Evolutionary conservation across 2,329 filamentous ascomycete genomes (phyloP).

Genomic region (Cladophialophora yegresii): DNA sequence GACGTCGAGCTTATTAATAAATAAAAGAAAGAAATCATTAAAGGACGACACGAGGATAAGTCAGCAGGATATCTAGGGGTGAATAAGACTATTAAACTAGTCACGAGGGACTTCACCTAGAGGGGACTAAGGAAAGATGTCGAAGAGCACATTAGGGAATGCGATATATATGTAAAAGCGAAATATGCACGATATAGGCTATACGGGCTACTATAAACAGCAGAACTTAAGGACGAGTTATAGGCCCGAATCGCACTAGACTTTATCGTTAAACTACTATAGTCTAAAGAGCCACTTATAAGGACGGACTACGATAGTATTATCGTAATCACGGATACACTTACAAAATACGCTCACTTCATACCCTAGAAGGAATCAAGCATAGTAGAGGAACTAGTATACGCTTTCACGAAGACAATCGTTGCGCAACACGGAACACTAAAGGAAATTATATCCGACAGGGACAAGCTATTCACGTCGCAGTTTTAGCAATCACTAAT

Average conservation of each 20-base stretch:
- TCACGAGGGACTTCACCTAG: slow-evolving; percentile 17
- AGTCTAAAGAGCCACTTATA: too few species aligned
- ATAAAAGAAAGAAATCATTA: too few species aligned
- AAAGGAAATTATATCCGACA: not conserved
- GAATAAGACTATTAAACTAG: slow-evolving; percentile 25
- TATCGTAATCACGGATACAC: not conserved
- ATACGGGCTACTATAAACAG: slow-evolving; percentile 17
- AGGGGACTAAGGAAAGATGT: too few species aligned
- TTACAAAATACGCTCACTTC: not conserved
- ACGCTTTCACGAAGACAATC: too few species aligned
- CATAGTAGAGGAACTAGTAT: too few species aligned
- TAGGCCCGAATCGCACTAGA: too few species aligned
- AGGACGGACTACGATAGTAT: slow-evolving; percentile 2
- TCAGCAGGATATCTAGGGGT: too few species aligned
- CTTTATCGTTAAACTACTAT: too few species aligned
- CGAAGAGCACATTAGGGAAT: slow-evolving; percentile 20
- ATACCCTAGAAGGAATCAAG: slow-evolving; percentile 5
- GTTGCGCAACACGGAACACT: too few species aligned
- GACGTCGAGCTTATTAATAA: too few species aligned
- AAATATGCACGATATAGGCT: slow-evolving; percentile 25
- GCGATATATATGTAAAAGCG: slow-evolving; percentile 13
- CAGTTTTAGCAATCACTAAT: slow-evolving; percentile 3
- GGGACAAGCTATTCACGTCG: slow-evolving; percentile 2
- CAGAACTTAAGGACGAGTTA: too few species aligned
- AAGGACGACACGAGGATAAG: too few species aligned